A percentile compares a stretch with the other conserved stretches of the same genome.
Evolutionary conservation across 2,329 filamentous ascomycete genomes (phyloP).

Genomic region (Podosphaera xanthii): DNA sequence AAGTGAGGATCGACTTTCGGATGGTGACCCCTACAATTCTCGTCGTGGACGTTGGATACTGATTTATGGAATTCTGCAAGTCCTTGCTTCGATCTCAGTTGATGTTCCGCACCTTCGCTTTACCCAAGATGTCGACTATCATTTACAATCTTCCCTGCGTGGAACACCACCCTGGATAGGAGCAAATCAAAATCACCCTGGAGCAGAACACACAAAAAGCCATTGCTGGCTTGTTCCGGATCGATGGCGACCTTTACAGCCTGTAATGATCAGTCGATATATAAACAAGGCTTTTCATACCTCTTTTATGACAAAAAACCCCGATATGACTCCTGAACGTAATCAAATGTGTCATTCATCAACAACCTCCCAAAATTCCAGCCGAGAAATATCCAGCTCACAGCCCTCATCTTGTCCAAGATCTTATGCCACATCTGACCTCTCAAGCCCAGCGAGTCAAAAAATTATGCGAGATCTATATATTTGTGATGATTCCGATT

Average conservation of each 20-base stretch:
- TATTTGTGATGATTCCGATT: neutral
- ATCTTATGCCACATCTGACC: neutral
- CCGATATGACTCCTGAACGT: neutral
- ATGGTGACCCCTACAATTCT: conserved; percentile 29
- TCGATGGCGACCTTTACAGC: conserved; percentile 5
- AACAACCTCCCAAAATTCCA: neutral
- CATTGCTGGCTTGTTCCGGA: conserved; percentile 16
- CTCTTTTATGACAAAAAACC: neutral
- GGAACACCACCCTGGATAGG: conserved; percentile 33
- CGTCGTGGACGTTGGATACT: conserved; percentile 37
- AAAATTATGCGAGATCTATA: neutral
- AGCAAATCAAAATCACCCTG: conserved; percentile 9
- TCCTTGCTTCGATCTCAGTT: conserved; percentile 33
- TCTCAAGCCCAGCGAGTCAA: neutral
- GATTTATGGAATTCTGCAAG: conserved; percentile 36
- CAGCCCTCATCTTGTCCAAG: neutral
- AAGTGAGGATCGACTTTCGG: conserved; percentile 26
- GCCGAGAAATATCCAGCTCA: neutral
- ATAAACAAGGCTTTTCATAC: neutral
- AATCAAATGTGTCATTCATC: neutral
- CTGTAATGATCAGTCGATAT: neutral
- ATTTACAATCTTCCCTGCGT: conserved; percentile 30
- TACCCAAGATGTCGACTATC: conserved; percentile 29
- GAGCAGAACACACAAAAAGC: conserved; percentile 13
- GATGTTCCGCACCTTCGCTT: conserved; percentile 31